Percentiles rank a stretch among this genome's conserved stretches.
Evolutionary conservation across 2,329 filamentous ascomycete species (phyloP).

Genomic region (Aureobasidium sp.): DNA sequence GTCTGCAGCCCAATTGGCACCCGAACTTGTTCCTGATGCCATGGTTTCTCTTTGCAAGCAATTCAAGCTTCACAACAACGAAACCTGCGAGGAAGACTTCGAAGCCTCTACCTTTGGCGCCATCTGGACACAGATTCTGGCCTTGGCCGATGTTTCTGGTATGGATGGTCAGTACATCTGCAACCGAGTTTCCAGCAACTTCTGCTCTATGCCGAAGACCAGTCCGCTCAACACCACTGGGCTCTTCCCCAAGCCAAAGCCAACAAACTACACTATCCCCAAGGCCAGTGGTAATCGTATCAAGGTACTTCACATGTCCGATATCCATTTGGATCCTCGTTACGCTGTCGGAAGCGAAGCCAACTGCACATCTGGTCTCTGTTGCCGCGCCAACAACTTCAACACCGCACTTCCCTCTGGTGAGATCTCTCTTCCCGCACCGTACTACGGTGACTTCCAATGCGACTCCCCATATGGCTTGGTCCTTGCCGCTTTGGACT

Average conservation of each 20-base stretch:
- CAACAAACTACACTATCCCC: slow-evolving; percentile 34
- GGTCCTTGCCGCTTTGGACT: slow-evolving; percentile 46
- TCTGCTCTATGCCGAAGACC: slow-evolving; percentile 40
- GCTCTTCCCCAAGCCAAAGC: slow-evolving; percentile 48
- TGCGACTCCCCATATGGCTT: slow-evolving; percentile 53
- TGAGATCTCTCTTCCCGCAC: slow-evolving; percentile 37
- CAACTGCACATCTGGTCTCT: slow-evolving; percentile 43
- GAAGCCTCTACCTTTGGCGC: slow-evolving; percentile 41
- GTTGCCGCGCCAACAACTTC: slow-evolving; percentile 39
- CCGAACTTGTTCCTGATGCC: slow-evolving; percentile 39
- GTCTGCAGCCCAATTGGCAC: slow-evolving; percentile 41
- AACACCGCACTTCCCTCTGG: slow-evolving; percentile 28
- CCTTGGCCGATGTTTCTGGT: slow-evolving; percentile 44
- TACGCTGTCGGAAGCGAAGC: slow-evolving; percentile 46
- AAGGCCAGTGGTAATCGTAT: slow-evolving; percentile 43
- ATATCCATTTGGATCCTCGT: slow-evolving; percentile 41
- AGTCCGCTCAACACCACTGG: slow-evolving; percentile 35
- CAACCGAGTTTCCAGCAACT: slow-evolving; percentile 37
- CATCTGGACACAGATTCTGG: slow-evolving; percentile 50
- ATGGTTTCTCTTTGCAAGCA: slow-evolving; percentile 44
- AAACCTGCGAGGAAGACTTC: slow-evolving; percentile 41
- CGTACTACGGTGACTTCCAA: slow-evolving; percentile 46
- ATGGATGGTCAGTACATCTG: slow-evolving; percentile 51
- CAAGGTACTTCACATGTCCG: slow-evolving; percentile 48
- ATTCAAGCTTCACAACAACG: slow-evolving; percentile 38